Percentiles rank a stretch among this genome's conserved stretches.
Evolutionary conservation across 495 filamentous ascomycete species (phyloP).

Genomic region (Hyphodiscus hymeniophilus): DNA sequence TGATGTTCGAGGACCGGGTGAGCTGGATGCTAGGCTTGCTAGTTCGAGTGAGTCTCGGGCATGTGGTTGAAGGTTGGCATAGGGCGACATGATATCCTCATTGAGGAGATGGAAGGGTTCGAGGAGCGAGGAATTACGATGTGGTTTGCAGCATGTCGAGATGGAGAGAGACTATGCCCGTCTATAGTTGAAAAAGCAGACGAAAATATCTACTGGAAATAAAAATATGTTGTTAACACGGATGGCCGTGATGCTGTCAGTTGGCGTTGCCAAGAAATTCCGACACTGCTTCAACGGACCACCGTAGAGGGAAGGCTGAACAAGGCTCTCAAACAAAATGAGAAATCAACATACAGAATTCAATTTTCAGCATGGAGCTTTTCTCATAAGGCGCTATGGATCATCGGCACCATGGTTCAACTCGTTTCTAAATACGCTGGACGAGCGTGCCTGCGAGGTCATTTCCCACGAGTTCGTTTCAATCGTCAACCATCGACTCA

Average conservation of each 20-base stretch:
- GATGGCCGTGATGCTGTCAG: too few relatives aligned
- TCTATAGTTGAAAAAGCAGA: background rate
- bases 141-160: constrained; percentile 25
- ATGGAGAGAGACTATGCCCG: background rate
- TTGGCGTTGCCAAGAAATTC: background rate
- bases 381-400: background rate
- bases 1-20: constrained; percentile 24
- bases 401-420: background rate
- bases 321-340: background rate
- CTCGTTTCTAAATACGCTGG: background rate
- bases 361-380: background rate
- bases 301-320: background rate
- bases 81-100: constrained; percentile 15
- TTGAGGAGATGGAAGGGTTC: constrained; percentile 19
- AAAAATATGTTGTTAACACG: background rate
- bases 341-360: background rate
- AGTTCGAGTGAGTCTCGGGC: constrained; percentile 93
- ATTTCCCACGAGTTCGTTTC: background rate
- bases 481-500: constrained; percentile 37
- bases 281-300: background rate
- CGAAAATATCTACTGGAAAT: background rate
- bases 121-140: constrained; percentile 30
- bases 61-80: constrained; percentile 21
- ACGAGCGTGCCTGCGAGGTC: background rate
- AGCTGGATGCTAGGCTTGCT: constrained; percentile 82